These are phyloP conservation scores for Coleophoma eucalyptorum DNA, from an alignment of 2,329 filamentous ascomycete species.

Conservation along the genomic window DNA sequence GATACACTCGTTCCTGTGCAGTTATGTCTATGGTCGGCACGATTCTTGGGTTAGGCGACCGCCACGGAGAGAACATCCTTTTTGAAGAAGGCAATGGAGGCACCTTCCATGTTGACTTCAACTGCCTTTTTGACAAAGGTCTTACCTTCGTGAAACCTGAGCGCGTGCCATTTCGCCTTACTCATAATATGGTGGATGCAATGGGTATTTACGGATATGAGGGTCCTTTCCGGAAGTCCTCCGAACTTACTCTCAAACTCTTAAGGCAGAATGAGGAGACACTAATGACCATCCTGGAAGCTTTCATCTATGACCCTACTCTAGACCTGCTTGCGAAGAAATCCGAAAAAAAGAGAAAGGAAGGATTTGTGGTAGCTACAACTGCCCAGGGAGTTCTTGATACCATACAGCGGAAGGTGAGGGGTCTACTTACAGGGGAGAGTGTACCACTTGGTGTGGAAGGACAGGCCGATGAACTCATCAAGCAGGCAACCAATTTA, in stretches of 20 bases:
- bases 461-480: slow-evolving; percentile 94
- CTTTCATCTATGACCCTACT: slow-evolving; percentile 95
- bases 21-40: slow-evolving; percentile 99
- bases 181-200: slow-evolving; percentile 97
- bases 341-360: slow-evolving; percentile 44
- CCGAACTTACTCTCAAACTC: slow-evolving; percentile 81
- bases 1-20: slow-evolving; percentile 89
- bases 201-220: slow-evolving; percentile 96
- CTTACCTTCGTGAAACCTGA: slow-evolving; percentile 94
- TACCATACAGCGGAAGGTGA: slow-evolving; percentile 81
- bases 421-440: slow-evolving; percentile 79
- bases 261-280: slow-evolving; percentile 92
- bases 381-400: slow-evolving; percentile 81
- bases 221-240: slow-evolving; percentile 86
- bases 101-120: slow-evolving; percentile 97
- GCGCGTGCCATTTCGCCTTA: slow-evolving; percentile 90
- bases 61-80: slow-evolving; percentile 95
- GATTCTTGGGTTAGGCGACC: slow-evolving; percentile 87
- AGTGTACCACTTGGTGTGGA: slow-evolving; percentile 92
- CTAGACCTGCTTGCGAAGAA: slow-evolving; percentile 81
- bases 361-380: slow-evolving; percentile 48
- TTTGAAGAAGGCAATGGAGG: slow-evolving; percentile 92
- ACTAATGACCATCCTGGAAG: slow-evolving; percentile 94
- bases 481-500: slow-evolving; percentile 78
- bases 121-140: slow-evolving; percentile 98